A percentile compares a stretch with the other conserved stretches of the same genome.
Conservation (phyloP, 176 grass and related monocot species). For the Microstegium vimineum region DNA sequence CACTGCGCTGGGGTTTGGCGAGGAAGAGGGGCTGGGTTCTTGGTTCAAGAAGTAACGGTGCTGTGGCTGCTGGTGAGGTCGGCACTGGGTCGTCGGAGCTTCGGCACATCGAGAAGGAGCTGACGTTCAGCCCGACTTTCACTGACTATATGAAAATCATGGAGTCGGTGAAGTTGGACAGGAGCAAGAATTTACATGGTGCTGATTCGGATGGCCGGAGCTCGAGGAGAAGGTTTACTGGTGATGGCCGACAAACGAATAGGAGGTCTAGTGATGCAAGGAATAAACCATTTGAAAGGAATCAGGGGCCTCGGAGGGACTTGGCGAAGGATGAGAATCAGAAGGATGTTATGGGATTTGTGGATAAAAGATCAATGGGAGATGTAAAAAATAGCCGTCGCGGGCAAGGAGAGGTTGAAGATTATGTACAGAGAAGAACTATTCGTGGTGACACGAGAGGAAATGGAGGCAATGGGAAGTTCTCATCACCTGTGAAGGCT, state of each 20-base stretch:
- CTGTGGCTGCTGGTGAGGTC: slow-evolving; percentile 25
- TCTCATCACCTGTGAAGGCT: slow-evolving; percentile 17
- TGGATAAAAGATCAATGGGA: background rate
- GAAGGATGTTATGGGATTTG: slow-evolving; percentile 18
- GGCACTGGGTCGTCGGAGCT: slow-evolving; percentile 12
- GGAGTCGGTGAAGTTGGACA: slow-evolving; percentile 83
- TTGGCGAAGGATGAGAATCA: background rate
- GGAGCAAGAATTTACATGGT: slow-evolving; percentile 42
- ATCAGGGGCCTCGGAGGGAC: slow-evolving; percentile 12
- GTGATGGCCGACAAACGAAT: background rate
- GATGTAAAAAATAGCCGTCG: background rate
- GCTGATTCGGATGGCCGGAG: slow-evolving; percentile 23
- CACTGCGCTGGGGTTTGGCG: slow-evolving; percentile 29
- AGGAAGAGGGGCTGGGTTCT: slow-evolving; percentile 37
- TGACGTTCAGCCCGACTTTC: slow-evolving; percentile 73
- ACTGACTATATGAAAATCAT: slow-evolving; percentile 96
- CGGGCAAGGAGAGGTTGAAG: slow-evolving; percentile 24
- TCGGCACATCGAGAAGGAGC: slow-evolving; percentile 78
- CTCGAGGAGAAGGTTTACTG: slow-evolving; percentile 26
- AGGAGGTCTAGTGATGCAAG: slow-evolving; percentile 30
- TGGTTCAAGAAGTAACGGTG: slow-evolving; percentile 17
- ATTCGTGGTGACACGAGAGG: slow-evolving; percentile 18
- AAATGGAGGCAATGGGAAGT: slow-evolving; percentile 15
- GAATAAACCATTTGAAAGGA: slow-evolving; percentile 31
- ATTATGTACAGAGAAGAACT: slow-evolving; percentile 35